Evolutionary conservation across 2,329 filamentous ascomycete species (phyloP).

Genomic region (Venturiaceae sp.): DNA sequence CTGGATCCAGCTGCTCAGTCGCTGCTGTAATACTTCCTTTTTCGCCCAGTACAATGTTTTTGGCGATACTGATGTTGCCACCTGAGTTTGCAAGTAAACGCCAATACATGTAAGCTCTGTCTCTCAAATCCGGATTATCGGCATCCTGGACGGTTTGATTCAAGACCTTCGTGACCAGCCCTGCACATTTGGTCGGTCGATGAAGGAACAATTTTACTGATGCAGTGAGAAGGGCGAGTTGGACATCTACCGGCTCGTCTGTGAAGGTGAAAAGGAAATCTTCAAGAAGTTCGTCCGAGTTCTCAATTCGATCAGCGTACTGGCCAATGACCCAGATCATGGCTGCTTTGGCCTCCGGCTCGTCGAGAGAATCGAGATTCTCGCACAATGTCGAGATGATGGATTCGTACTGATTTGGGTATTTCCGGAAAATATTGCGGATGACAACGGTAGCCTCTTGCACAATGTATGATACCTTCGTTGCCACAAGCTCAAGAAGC

Average conservation of each 20-base stretch:
- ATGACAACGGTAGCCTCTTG: conserved; percentile 98
- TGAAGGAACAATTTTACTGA: conserved; percentile 98
- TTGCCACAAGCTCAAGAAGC: conserved; percentile 83
- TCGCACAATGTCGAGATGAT: conserved; percentile 95
- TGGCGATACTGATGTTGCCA: conserved; percentile 56
- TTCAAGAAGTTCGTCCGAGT: conserved; percentile 85
- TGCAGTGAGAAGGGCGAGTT: conserved; percentile 85
- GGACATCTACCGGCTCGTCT: conserved; percentile 92
- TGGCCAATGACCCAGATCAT: conserved; percentile 99
- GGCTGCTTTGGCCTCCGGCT: conserved; percentile 94
- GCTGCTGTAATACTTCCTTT: conserved; percentile 96
- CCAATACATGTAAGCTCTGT: conserved; percentile 99
- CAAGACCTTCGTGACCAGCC: conserved; percentile 84
- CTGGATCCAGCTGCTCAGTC: conserved; percentile 83
- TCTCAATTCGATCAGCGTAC: conserved; percentile 95
- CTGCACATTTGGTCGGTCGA: conserved; percentile 85
- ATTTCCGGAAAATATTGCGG: conserved; percentile 97
- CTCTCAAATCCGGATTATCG: conserved; percentile 94
- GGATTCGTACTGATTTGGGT: conserved; percentile 96
- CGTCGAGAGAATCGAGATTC: conserved; percentile 90
- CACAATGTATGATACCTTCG: conserved; percentile 98
- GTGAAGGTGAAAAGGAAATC: conserved; percentile 92
- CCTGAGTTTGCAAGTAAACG: conserved; percentile 59
- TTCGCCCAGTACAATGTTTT: conserved; percentile 88
- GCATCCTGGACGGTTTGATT: conserved; percentile 99